phyloP scores from a whole-genome alignment of 306 rosid species.

The Ormosia emarginata region DNA sequence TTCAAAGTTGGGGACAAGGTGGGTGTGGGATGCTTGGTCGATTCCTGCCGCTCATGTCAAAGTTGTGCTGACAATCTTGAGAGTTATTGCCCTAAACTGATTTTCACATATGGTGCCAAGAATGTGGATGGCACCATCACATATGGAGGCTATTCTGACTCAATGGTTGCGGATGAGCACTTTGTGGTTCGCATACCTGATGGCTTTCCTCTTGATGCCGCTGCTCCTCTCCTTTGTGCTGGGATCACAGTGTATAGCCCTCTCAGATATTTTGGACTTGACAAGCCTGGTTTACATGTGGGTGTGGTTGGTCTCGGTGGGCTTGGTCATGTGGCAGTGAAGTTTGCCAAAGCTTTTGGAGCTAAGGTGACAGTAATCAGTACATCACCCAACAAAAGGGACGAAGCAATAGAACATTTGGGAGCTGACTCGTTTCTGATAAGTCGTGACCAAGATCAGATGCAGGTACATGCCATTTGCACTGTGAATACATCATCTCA shows the following conservation, averaged over 20 bases:
- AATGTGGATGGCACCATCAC: constrained; percentile 24
- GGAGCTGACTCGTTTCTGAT: constrained; percentile 31
- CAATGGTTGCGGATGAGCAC: constrained; percentile 29
- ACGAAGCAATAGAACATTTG: constrained; percentile 31
- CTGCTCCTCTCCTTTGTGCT: constrained; percentile 42
- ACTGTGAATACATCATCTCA: neutral
- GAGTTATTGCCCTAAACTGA: constrained; percentile 24
- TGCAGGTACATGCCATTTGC: neutral
- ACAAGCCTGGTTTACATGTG: constrained; percentile 32
- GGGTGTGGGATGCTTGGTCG: constrained; percentile 38
- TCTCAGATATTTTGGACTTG: constrained; percentile 23
- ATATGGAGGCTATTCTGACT: constrained; percentile 37
- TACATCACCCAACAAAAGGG: constrained; percentile 31
- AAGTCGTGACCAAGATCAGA: constrained; percentile 24
- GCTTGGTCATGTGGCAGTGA: constrained; percentile 37
- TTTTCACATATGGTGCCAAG: constrained; percentile 7
- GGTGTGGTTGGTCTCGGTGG: constrained; percentile 49
- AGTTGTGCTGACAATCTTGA: constrained; percentile 22
- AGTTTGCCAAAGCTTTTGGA: constrained; percentile 42
- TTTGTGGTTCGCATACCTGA: constrained; percentile 16
- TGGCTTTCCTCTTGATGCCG: constrained; percentile 24
- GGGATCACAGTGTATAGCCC: constrained; percentile 49
- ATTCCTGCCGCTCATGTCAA: constrained; percentile 28
- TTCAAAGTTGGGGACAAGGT: constrained; percentile 39
- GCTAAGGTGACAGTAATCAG: constrained; percentile 35